phyloP scores from a whole-genome alignment of 129 eudicot genomes.

The Kitagawia praeruptora region DNA sequence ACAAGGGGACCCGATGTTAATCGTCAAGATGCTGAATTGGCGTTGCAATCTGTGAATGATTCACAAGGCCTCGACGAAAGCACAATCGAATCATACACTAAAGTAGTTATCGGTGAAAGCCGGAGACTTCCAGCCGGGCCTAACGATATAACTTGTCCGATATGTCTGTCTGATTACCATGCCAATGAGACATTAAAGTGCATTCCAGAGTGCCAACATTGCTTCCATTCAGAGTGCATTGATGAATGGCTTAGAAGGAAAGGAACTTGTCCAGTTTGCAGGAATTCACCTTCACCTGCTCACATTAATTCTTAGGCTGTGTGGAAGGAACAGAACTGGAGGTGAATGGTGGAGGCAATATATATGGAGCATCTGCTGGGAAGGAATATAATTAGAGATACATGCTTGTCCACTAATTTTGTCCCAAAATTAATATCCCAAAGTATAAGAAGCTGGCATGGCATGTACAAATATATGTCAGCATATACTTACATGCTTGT shows the following conservation, averaged over 20 bases:
- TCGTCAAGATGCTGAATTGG: neutral
- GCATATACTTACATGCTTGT: neutral
- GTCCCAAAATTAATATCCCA: neutral
- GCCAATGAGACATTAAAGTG: slow-evolving; percentile 5
- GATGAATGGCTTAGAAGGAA: slow-evolving; percentile 5
- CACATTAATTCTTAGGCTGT: neutral
- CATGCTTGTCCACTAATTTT: neutral
- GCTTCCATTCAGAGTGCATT: slow-evolving; percentile 6
- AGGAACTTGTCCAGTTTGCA: slow-evolving; percentile 9
- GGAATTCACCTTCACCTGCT: slow-evolving; percentile 11
- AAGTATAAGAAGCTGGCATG: neutral
- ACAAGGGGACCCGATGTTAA: neutral
- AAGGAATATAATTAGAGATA: neutral
- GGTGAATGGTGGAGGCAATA: neutral
- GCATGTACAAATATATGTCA: neutral
- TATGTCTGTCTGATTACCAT: slow-evolving; percentile 5
- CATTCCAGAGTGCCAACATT: slow-evolving; percentile 10
- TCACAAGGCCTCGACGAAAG: slow-evolving; percentile 4
- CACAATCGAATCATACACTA: slow-evolving; percentile 1
- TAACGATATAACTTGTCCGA: slow-evolving; percentile 4
- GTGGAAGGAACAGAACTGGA: neutral
- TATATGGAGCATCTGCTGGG: neutral
- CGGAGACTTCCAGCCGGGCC: slow-evolving; percentile 9
- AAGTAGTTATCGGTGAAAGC: slow-evolving; percentile 5
- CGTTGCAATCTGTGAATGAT: neutral